Base-by-base conservation (phyloP, 495 filamentous ascomycete species). In the Tuber brumale region DNA sequence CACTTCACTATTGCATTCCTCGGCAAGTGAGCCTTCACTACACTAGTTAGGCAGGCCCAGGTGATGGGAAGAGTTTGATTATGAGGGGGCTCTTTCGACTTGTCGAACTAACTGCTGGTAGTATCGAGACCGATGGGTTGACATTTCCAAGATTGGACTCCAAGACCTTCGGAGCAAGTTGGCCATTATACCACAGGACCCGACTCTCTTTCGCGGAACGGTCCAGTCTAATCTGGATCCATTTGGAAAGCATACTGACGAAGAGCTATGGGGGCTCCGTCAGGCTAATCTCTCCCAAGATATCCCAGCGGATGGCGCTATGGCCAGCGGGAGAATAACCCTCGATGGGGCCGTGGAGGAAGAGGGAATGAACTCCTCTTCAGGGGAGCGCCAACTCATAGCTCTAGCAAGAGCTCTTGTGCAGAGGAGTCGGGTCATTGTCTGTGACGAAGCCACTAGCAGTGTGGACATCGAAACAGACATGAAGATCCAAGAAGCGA, bases 301-400 rank as follows among this genome's bases (percentile, higher is more conserved):
- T 21, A 85, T 86, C 7, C 57, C 27, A 1, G 84, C 81, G 10
- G 82, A 87, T 37, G 80, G 85, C 39, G 75, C 76, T 1, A 27
- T 18, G 27, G 83, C 86, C 70, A 85, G 86, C 19, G 87, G 88
- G 74, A 84, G 84, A 70, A 91, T 98, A 74, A 91, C 93, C 72
- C 90, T 99, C 48, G 95, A 97, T 83, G 89, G 88, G 18, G 77
- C 88, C 12, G 93, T 97, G n/a, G 94, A 97, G 76, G 94, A 97
- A 81, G 95, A 97, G 85, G 95, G 95, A 0, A 86, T 95, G 57
- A 99, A 97, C 84, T 99, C 96, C 86, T 95, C 92, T 1, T 90
- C 97, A n/a, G 95, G 95, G 1, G 95, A 99, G 85, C 90, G 95
- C 5, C 95, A 99, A 81, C 89, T 97, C 21, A 96, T 99, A 92